A percentile compares a stretch with the other conserved stretches of the same genome.
phyloP scores from a whole-genome alignment of 306 rosid species.

The Cucumis sativus region Cucumber_9930_V3 NC_026660.2:6843001-6843500 shows the following conservation, averaged over 20 bases:
- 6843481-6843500: slow-evolving; percentile 88
- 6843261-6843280: background rate
- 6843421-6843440: slow-evolving; percentile 6
- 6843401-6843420: background rate
- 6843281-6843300: background rate
- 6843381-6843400: background rate
- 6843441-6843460: slow-evolving; percentile 29
- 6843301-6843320: background rate
- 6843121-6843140: slow-evolving; percentile 36
- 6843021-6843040: slow-evolving; percentile 49
- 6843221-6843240: background rate
- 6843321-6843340: too few relatives aligned
- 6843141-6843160: background rate
- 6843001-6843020: slow-evolving; percentile 54
- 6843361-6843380: background rate
- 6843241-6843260: background rate
- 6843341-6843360: background rate
- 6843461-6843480: slow-evolving; percentile 71
- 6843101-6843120: slow-evolving; percentile 86
- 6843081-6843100: slow-evolving; percentile 72
- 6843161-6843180: background rate
- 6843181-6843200: too few relatives aligned
- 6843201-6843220: background rate
- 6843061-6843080: slow-evolving; percentile 70
- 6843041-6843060: slow-evolving; percentile 32